phyloP scores from a whole-genome alignment of 805 yeast species.

The Starmerella apicola region DNA sequence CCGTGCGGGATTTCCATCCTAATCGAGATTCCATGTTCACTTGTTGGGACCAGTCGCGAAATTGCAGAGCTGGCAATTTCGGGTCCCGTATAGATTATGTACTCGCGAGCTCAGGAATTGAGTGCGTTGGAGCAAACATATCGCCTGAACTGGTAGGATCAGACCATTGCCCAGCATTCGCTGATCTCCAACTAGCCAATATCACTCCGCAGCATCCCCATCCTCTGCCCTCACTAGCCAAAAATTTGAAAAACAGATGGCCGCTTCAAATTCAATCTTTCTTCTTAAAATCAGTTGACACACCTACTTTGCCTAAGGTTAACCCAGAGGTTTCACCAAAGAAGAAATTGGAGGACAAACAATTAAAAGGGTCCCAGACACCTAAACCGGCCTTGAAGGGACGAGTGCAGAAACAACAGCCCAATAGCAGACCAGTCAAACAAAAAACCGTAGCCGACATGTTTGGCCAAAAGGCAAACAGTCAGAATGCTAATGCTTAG shows the following conservation, averaged over 20 bases:
- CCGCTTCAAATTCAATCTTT: conserved; percentile 4
- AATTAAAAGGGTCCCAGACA: too few relatives aligned
- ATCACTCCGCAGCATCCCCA: conserved; percentile 4
- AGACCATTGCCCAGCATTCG: conserved; percentile 85
- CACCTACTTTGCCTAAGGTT: not conserved
- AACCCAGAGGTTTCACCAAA: not conserved
- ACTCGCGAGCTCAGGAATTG: conserved; percentile 35
- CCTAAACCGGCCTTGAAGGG: too few relatives aligned
- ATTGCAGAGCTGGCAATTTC: conserved; percentile 65
- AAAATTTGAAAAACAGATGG: conserved; percentile 4
- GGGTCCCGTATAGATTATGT: conserved; percentile 85
- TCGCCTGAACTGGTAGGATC: conserved; percentile 68
- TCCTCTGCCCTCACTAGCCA: conserved; percentile 7
- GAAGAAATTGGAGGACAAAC: too few relatives aligned
- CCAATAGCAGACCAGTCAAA: too few relatives aligned
- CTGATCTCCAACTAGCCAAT: conserved; percentile 39
- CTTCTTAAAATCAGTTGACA: not conserved
- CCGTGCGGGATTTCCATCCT: conserved; percentile 40
- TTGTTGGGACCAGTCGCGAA: conserved; percentile 77
- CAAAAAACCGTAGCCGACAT: too few relatives aligned
- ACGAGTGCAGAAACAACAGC: not conserved
- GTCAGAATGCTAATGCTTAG: too few relatives aligned
- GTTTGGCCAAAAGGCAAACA: too few relatives aligned
- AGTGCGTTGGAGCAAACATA: conserved; percentile 39
- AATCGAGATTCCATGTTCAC: conserved; percentile 60